A percentile compares a stretch with the other conserved stretches of the same genome.
Conservation (phyloP, 805 yeast species). For the Saccharomycopsis guyanensis region DNA sequence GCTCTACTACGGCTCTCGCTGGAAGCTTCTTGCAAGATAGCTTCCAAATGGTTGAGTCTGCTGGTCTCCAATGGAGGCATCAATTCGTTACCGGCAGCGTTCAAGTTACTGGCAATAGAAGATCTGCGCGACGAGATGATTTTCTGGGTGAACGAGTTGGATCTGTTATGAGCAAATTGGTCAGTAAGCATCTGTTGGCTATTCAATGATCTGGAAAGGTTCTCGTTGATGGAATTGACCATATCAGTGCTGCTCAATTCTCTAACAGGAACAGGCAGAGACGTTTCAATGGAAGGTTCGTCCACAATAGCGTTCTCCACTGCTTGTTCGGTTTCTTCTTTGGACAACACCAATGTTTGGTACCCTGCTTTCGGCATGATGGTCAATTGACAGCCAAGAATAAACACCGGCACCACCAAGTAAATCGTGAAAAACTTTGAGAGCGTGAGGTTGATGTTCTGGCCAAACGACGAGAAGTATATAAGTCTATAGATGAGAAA, state of each 20-base stretch:
- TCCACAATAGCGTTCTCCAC: background rate
- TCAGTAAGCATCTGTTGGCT: conserved; percentile 13
- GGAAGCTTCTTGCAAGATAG: conserved; percentile 11
- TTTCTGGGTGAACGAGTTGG: conserved; percentile 19
- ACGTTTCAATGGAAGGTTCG: conserved; percentile 11
- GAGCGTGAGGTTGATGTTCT: conserved; percentile 32
- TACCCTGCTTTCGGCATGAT: conserved; percentile 78
- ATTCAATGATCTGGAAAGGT: conserved; percentile 14
- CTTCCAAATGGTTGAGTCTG: background rate
- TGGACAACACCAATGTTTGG: conserved; percentile 23
- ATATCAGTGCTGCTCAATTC: conserved; percentile 1
- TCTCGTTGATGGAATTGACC: conserved; percentile 18
- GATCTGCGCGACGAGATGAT: conserved; percentile 15
- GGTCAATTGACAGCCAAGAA: conserved; percentile 60
- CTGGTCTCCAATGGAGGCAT: background rate
- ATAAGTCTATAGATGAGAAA: conserved; percentile 65
- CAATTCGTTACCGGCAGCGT: conserved; percentile 1
- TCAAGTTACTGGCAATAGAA: conserved; percentile 1
- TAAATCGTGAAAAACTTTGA: conserved; percentile 58
- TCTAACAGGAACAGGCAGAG: conserved; percentile 9
- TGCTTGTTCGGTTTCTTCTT: background rate
- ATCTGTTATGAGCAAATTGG: conserved; percentile 17
- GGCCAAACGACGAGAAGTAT: conserved; percentile 26
- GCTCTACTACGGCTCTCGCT: background rate
- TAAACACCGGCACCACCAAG: conserved; percentile 70